A percentile compares a stretch with the other conserved stretches of the same genome.
Evolutionary conservation across 768 basidiomycete genomes (phyloP).

Genomic region (Macrolepiota fuliginosa): DNA sequence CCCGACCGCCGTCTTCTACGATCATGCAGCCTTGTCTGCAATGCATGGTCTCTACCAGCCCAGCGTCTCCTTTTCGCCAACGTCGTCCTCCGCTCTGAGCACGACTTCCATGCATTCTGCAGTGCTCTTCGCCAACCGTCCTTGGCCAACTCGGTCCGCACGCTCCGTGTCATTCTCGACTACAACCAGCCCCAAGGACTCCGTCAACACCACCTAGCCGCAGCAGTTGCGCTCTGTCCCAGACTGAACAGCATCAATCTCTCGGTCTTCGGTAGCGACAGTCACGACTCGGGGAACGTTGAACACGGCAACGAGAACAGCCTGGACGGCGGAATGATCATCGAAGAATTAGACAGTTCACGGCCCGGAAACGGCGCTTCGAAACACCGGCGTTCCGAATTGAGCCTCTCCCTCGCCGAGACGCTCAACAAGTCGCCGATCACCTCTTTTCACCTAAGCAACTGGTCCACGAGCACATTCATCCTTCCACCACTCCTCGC

Average conservation of each 20-base stretch:
- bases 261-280: slow-evolving; percentile 57
- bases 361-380: slow-evolving; percentile 51
- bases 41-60: slow-evolving; percentile 59
- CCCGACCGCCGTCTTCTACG: slow-evolving; percentile 42
- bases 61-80: slow-evolving; percentile 65
- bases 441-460: slow-evolving; percentile 57
- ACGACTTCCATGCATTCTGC: slow-evolving; percentile 53
- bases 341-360: slow-evolving; percentile 43
- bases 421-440: slow-evolving; percentile 47
- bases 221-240: slow-evolving; percentile 56
- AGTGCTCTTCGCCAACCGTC: slow-evolving; percentile 50
- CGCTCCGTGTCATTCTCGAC: slow-evolving; percentile 59
- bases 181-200: slow-evolving; percentile 64
- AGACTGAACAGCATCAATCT: slow-evolving; percentile 55
- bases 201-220: slow-evolving; percentile 53
- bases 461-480: slow-evolving; percentile 66
- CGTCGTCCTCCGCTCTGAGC: slow-evolving; percentile 52
- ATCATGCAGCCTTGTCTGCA: slow-evolving; percentile 62
- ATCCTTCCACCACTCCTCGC: slow-evolving; percentile 60
- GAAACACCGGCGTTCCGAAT: slow-evolving; percentile 49
- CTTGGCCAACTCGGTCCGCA: slow-evolving; percentile 51
- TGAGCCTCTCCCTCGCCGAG: slow-evolving; percentile 41
- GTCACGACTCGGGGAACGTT: slow-evolving; percentile 24
- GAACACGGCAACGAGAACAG: slow-evolving; percentile 27
- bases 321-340: slow-evolving; percentile 41